phyloP scores from a whole-genome alignment of 495 filamentous ascomycete species.

The Podospora pseudoanserina region DNA sequence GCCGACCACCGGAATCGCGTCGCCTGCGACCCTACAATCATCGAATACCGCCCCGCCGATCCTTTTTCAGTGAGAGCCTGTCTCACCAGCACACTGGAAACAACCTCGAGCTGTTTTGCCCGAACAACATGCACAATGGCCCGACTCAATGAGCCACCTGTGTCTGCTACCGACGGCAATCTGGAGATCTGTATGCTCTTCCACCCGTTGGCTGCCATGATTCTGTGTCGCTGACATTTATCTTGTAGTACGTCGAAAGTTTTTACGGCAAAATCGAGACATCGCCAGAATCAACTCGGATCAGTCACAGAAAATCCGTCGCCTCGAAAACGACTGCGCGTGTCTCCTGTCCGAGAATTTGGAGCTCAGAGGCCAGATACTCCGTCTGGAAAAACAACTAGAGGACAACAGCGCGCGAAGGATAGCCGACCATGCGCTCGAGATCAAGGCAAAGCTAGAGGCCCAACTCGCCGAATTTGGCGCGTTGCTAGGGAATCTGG shows the following conservation, averaged over 20 bases:
- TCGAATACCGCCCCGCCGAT: neutral
- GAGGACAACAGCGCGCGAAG: conserved; percentile 46
- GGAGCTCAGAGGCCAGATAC: conserved; percentile 70
- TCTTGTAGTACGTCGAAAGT: conserved; percentile 71
- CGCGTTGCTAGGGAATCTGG: conserved; percentile 60
- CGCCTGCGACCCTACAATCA: neutral
- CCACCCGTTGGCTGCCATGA: neutral
- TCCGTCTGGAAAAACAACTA: conserved; percentile 66
- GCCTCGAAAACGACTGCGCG: conserved; percentile 78
- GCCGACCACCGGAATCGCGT: neutral
- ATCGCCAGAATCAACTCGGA: conserved; percentile 87
- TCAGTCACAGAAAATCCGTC: conserved; percentile 85
- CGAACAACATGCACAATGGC: conserved; percentile 61
- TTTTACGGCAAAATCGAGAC: conserved; percentile 89
- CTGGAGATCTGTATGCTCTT: conserved; percentile 71
- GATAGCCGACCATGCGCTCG: conserved; percentile 59
- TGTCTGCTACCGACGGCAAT: conserved; percentile 59
- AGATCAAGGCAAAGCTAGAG: conserved; percentile 67
- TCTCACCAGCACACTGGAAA: neutral
- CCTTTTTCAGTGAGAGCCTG: neutral
- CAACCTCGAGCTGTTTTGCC: neutral
- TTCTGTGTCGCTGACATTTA: conserved; percentile 15
- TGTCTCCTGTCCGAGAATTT: conserved; percentile 85
- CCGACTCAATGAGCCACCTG: conserved; percentile 78
- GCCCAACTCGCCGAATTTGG: conserved; percentile 64